phyloP scores from a whole-genome alignment of 2,329 filamentous ascomycete species.

The Phoma herbarum region DNA sequence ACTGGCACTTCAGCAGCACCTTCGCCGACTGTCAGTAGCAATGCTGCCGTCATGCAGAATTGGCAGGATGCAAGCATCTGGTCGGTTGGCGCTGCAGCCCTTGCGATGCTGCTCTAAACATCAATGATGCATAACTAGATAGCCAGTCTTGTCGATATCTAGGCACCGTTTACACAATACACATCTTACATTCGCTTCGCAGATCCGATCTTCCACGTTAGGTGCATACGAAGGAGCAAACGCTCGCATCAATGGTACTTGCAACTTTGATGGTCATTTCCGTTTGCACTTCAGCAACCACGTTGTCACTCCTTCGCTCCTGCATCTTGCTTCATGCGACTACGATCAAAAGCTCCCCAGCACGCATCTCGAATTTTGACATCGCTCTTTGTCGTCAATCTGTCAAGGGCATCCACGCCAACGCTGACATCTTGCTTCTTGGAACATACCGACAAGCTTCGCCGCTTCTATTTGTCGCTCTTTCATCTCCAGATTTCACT shows the following conservation, averaged over 20 bases:
- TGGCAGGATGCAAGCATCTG: constrained; percentile 3
- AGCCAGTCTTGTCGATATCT: not conserved
- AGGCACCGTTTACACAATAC: not conserved
- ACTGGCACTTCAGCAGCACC: constrained; percentile 7
- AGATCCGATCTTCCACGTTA: not conserved
- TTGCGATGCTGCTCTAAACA: not conserved
- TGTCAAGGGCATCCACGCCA: not conserved
- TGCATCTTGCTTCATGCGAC: not conserved
- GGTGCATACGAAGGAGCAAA: not conserved
- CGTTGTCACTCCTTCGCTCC: not conserved
- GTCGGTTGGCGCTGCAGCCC: not conserved
- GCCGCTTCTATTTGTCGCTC: not conserved
- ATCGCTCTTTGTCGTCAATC: not conserved
- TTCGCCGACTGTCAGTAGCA: constrained; percentile 9
- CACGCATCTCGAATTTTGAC: not conserved
- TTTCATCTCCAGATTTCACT: not conserved
- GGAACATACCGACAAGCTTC: not conserved
- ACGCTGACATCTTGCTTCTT: not conserved
- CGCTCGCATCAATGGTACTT: not conserved
- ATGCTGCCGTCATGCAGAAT: not conserved
- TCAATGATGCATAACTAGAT: not conserved
- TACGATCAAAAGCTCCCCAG: not conserved
- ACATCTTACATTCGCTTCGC: not conserved
- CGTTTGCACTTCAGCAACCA: constrained; percentile 7
- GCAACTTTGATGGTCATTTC: constrained; percentile 5